Base-by-base conservation (phyloP, 345 rosid species). In the Nephelium lappaceum region DNA sequence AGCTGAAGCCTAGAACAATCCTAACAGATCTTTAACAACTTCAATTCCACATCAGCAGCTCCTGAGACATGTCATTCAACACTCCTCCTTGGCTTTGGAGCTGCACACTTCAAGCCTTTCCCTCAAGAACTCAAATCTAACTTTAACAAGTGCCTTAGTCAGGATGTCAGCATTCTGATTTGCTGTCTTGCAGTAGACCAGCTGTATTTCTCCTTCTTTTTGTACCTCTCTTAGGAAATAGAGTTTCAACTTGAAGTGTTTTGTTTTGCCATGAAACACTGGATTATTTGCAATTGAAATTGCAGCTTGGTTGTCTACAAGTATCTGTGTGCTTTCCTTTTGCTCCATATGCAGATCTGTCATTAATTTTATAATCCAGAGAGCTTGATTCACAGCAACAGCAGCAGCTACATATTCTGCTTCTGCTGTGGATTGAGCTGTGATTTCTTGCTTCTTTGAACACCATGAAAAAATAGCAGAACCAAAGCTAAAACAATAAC, bases 301-400 rank as follows among this genome's bases (percentile, higher is more conserved):
- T 57, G 74, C 49, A 23, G 69, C 69, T 43, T 62, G 58, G 38
- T 71, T 78, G 24, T 78, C 77, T 1, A 36, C 67, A 62, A 55
- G 14, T 11, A 71, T 42, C 31, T 60, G 0, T 0, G 77, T 71
- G 0, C 55, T 25, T 41, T 61, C 11, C 0, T 11, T 64, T 64
- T 64, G 71, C 60, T 63, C 71, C 43, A 58, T n/a, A 6, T 47
- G 12, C 23, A 71, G 21, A 15, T 78, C 76, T 12, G 25, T 25
- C 3, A 78, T 23, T 4, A 71, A 18, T 71, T 72, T 78, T 24
- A 77, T 71, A 8, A 71, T 2, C 81, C 76, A 78, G 3, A 70
- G 0, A 36, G 53, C 69, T 68, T 75, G 79, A 67, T 41, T 36
- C 0, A 16, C 38, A 5, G 38, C 21, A 4, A n/a, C 58, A 49